A percentile compares a stretch with the other conserved stretches of the same genome.
These are phyloP conservation scores for Tetramitus jugosus DNA, from an alignment of 208 protist genomes.

Conservation along the genomic window DNA sequence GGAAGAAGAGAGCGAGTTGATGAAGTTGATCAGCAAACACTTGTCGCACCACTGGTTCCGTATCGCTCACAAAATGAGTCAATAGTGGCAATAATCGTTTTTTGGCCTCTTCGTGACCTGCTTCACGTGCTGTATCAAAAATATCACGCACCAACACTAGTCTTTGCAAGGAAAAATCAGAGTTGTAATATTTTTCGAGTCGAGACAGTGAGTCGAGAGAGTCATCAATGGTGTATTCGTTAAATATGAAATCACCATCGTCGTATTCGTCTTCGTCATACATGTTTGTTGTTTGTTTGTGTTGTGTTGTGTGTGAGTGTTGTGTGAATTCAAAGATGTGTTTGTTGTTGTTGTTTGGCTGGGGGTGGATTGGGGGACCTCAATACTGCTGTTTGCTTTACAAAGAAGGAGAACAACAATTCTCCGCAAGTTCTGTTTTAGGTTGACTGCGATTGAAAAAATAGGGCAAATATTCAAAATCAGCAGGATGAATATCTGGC, in stretches of 20 bases:
- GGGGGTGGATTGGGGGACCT: too few relatives aligned
- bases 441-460: too few relatives aligned
- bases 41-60: constrained; percentile 75
- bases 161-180: constrained; percentile 71
- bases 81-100: constrained; percentile 68
- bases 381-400: too few relatives aligned
- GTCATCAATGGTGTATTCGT: constrained; percentile 81
- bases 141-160: constrained; percentile 48
- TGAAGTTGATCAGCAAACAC: constrained; percentile 75
- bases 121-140: constrained; percentile 59
- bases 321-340: too few relatives aligned
- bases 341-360: too few relatives aligned
- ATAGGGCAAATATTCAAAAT: too few relatives aligned
- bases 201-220: constrained; percentile 68
- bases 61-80: constrained; percentile 65
- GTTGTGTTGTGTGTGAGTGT: too few relatives aligned
- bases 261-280: too few relatives aligned
- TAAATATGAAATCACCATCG: constrained; percentile 83
- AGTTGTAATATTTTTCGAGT: constrained; percentile 68
- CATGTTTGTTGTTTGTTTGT: too few relatives aligned
- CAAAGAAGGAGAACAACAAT: too few relatives aligned
- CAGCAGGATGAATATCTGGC: too few relatives aligned
- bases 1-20: constrained; percentile 59
- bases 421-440: too few relatives aligned
- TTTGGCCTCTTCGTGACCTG: constrained; percentile 65